phyloP scores from a whole-genome alignment of 768 basidiomycete genomes.

The Clavulina sp. region DNA sequence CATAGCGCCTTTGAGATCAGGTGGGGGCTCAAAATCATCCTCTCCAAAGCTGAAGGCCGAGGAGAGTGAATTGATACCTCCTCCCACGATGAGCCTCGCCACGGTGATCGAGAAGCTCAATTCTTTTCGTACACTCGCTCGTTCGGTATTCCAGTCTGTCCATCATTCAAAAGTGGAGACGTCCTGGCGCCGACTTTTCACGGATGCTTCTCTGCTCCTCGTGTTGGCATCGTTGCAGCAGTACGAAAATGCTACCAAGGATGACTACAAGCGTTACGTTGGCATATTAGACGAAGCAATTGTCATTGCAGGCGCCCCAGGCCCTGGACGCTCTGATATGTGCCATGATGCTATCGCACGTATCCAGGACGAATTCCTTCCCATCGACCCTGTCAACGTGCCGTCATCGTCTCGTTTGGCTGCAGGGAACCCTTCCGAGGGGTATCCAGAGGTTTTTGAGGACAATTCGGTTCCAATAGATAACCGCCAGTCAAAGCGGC shows the following conservation, averaged over 20 bases:
- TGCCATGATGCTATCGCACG: constrained; percentile 42
- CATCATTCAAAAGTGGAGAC: background rate
- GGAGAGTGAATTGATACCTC: background rate
- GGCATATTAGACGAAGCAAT: constrained; percentile 51
- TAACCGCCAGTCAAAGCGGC: background rate
- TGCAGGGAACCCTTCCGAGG: no score
- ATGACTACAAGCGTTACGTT: background rate
- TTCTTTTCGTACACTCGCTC: background rate
- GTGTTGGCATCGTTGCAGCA: background rate
- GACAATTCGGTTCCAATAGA: background rate
- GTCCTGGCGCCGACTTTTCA: background rate
- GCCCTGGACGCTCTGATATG: constrained; percentile 37
- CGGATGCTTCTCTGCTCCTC: background rate
- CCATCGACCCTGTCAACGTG: constrained; percentile 7
- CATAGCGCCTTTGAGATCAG: background rate
- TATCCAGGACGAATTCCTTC: constrained; percentile 32
- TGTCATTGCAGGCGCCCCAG: constrained; percentile 66
- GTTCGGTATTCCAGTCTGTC: background rate
- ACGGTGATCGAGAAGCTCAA: background rate
- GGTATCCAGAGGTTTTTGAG: background rate
- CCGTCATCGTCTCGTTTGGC: background rate
- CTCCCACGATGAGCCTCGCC: background rate
- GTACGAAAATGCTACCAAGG: background rate
- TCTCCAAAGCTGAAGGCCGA: background rate
- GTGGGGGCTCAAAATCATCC: background rate